Evolutionary conservation across 768 basidiomycete genomes (phyloP), one percentile per base, ranked within the genome.

Genomic region (Termitomyces sp.): DNA sequence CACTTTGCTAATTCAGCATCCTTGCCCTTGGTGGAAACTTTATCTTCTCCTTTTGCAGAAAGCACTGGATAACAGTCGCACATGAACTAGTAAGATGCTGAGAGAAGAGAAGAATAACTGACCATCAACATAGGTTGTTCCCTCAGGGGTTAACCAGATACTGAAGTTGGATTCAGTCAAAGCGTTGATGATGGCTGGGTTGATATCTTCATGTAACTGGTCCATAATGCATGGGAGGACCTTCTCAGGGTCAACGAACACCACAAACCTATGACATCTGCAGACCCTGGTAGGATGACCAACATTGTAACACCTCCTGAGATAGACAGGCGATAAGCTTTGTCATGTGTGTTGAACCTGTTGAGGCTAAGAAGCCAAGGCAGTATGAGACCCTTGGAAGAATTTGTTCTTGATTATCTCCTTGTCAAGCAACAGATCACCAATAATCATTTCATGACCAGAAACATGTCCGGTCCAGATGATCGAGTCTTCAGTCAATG

Each of bases 1-100:
- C 96, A 99, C 66, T 92, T 88, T 16, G 92, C 89, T 14, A 96
- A 89, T 36, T 92, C 93, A 5, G 89, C 85, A 57, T 87, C 89
- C 64, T 97, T 98, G 14, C 93, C 91, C 68, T 95, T 96, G 62
- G 73, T 80, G 1, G 72, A 72, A 4, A 72, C 72, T 68, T 75
- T 47, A 66, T 62, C 75, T 4, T 81, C 77, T 1, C 76, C 78
- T 65, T 88, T 89, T 55, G 82, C 82, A 9, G 85, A 76, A 14
- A 95, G 74, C 2, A 91, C 91, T 92, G 63, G 12, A 39, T 5
- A 7, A 33, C 22, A 22, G 4, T 6, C 7, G 44, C 30, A 8
- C 4, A 24, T 58, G 1, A 16, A 5, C 4, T 2, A 13, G 12
- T 4, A 42, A 58, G 24, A 50, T 53, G 59, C 42, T 5, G 12